phyloP scores from a whole-genome alignment of 2,329 filamentous ascomycete genomes.

The Penicillium freii region DNA sequence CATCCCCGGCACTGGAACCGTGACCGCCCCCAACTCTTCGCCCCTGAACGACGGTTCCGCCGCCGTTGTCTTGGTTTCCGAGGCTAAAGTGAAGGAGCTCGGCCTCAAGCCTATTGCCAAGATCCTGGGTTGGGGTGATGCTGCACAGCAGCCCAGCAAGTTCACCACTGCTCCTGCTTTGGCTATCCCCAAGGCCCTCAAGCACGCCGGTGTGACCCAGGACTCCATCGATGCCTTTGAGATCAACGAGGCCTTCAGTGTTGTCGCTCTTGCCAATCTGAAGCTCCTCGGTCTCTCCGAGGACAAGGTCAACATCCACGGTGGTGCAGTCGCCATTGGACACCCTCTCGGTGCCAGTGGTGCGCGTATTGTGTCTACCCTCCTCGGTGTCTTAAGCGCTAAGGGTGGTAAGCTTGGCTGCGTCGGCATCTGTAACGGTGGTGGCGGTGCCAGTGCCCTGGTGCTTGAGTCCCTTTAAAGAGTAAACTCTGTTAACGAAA shows the following conservation, averaged over 20 bases:
- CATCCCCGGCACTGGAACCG: conserved; percentile 72
- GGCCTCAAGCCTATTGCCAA: conserved; percentile 89
- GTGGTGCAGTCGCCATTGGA: conserved; percentile 91
- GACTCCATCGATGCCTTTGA: conserved; percentile 88
- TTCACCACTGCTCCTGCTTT: conserved; percentile 94
- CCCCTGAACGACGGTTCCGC: conserved; percentile 94
- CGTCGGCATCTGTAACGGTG: conserved; percentile 96
- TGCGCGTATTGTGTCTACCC: conserved; percentile 86
- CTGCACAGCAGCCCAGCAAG: conserved; percentile 83
- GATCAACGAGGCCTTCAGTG: conserved; percentile 99
- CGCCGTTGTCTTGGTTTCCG: conserved; percentile 88
- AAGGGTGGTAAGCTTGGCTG: conserved; percentile 92
- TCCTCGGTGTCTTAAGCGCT: conserved; percentile 83
- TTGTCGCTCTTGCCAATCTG: conserved; percentile 93
- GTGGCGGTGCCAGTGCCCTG: conserved; percentile 89
- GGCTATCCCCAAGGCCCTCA: conserved; percentile 94
- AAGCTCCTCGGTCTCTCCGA: conserved; percentile 78
- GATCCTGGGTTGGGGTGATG: conserved; percentile 96
- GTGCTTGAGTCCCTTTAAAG: conserved; percentile 68
- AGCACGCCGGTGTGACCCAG: conserved; percentile 80
- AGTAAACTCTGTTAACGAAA: conserved; percentile 16
- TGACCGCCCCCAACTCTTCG: conserved; percentile 94
- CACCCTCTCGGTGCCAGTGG: conserved; percentile 93
- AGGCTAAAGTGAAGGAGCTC: conserved; percentile 89
- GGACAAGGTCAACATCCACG: conserved; percentile 92